Evolutionary conservation across 441 rosid genomes (phyloP).

Genomic region (Adansonia madagascariensis): DNA sequence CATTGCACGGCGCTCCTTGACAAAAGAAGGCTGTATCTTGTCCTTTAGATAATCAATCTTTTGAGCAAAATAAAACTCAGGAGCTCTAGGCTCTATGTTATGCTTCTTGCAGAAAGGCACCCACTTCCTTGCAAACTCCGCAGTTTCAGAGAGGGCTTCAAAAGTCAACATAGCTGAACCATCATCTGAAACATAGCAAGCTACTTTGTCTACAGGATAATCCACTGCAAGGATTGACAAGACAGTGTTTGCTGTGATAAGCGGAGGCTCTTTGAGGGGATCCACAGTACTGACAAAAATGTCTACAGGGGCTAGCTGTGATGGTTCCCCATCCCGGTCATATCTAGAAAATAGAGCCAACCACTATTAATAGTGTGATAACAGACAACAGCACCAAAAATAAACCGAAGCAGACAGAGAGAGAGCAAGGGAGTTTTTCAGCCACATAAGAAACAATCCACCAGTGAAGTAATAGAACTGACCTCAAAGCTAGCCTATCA

Average conservation of each 20-base stretch:
- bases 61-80: conserved; percentile 94
- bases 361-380: conserved; percentile 17
- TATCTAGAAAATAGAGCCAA: conserved; percentile 51
- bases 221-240: conserved; percentile 94
- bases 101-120: conserved; percentile 99
- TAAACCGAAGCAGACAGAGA: background rate
- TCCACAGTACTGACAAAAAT: conserved; percentile 99
- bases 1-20: conserved; percentile 96
- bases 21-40: conserved; percentile 96
- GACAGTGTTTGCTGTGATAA: conserved; percentile 93
- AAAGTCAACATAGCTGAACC: conserved; percentile 98
- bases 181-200: conserved; percentile 97
- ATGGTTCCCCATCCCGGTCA: conserved; percentile 96
- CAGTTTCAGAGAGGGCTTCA: conserved; percentile 96
- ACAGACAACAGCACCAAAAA: background rate
- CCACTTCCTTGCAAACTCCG: conserved; percentile 97
- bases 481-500: conserved; percentile 92
- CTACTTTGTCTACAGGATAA: conserved; percentile 96
- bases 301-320: conserved; percentile 88
- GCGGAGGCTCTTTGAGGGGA: conserved; percentile 96
- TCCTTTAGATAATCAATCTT: conserved; percentile 97
- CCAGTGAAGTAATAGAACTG: conserved; percentile 31
- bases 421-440: conserved; percentile 1
- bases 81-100: conserved; percentile 94
- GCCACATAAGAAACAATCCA: conserved; percentile 23